Conservation (phyloP, 139 green algal species). For the Ettlia oleoabundans region DNA sequence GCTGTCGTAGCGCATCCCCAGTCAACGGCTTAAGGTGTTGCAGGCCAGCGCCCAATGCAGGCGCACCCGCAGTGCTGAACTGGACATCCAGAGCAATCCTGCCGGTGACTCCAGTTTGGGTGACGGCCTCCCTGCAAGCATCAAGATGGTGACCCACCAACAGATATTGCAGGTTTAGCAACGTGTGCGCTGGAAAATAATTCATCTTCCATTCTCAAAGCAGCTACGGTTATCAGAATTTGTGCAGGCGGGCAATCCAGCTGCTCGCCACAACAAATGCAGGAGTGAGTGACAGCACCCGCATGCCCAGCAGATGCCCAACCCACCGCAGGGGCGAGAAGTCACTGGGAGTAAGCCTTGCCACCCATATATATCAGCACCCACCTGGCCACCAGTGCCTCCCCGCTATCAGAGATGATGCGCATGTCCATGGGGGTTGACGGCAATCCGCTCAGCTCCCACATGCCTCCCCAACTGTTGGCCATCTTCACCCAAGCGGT, state of each 20-base stretch:
- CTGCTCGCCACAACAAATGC: too few relatives aligned
- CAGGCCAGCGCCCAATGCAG: not conserved
- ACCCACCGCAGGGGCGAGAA: too few relatives aligned
- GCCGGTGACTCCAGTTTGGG: not conserved
- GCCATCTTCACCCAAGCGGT: slow-evolving; percentile 3
- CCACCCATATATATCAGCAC: not conserved
- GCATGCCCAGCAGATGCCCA: not conserved
- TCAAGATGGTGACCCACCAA: not conserved
- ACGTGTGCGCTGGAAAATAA: too few relatives aligned
- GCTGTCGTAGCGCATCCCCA: not conserved
- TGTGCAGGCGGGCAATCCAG: too few relatives aligned
- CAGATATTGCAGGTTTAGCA: not conserved
- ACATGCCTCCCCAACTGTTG: slow-evolving; percentile 46
- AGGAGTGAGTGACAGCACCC: not conserved
- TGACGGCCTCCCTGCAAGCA: slow-evolving; percentile 9
- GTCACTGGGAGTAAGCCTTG: too few relatives aligned
- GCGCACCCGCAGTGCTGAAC: slow-evolving; percentile 7
- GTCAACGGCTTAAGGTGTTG: not conserved
- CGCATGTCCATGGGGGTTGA: slow-evolving; percentile 46
- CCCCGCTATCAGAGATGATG: slow-evolving; percentile 17
- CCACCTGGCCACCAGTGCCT: slow-evolving; percentile 24
- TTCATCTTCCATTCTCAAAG: too few relatives aligned
- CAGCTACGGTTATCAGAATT: too few relatives aligned
- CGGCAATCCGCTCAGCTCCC: slow-evolving; percentile 46
- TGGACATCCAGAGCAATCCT: not conserved